Percentiles rank a stretch among this genome's conserved stretches.
Conservation (phyloP, 2,329 filamentous ascomycete genomes). For the Biscogniauxia sp. region DNA sequence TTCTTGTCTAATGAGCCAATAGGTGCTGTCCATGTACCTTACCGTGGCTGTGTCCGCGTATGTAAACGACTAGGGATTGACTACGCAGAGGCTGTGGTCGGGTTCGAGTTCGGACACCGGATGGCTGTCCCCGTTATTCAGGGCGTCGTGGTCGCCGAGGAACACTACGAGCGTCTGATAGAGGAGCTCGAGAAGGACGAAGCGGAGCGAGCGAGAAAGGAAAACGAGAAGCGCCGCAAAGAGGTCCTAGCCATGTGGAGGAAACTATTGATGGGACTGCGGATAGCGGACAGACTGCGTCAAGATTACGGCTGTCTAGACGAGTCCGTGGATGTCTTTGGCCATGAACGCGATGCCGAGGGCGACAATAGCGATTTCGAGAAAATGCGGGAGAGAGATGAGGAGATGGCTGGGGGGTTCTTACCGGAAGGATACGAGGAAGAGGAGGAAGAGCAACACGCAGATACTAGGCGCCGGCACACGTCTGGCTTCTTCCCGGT, state of each 20-base stretch:
- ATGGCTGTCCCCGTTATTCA: conserved; percentile 91
- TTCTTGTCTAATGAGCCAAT: conserved; percentile 7
- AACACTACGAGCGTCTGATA: conserved; percentile 71
- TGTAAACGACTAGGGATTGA: conserved; percentile 84
- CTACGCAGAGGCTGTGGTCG: conserved; percentile 90
- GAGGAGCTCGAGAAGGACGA: conserved; percentile 79
- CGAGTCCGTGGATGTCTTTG: conserved; percentile 52
- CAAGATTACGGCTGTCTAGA: conserved; percentile 70
- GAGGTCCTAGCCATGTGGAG: conserved; percentile 75
- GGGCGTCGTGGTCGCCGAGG: conserved; percentile 83
- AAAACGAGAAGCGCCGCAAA: conserved; percentile 79
- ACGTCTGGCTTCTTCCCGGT: conserved; percentile 25
- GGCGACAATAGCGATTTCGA: conserved; percentile 17
- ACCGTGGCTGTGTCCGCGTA: conserved; percentile 71
- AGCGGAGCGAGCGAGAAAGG: conserved; percentile 70
- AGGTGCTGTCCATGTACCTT: conserved; percentile 81
- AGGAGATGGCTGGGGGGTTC: conserved; percentile 60
- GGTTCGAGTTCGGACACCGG: conserved; percentile 93
- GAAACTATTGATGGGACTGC: conserved; percentile 80
- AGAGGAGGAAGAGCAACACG: conserved; percentile 15
- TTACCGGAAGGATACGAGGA: conserved; percentile 39
- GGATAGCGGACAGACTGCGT: conserved; percentile 74
- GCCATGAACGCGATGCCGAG: conserved; percentile 43
- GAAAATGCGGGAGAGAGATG: conserved; percentile 35
- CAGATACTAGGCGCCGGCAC: conserved; percentile 15